A percentile compares a stretch with the other conserved stretches of the same genome.
Evolutionary conservation across 257 asterid species (phyloP).

Genomic region (Ballota nigra): DNA sequence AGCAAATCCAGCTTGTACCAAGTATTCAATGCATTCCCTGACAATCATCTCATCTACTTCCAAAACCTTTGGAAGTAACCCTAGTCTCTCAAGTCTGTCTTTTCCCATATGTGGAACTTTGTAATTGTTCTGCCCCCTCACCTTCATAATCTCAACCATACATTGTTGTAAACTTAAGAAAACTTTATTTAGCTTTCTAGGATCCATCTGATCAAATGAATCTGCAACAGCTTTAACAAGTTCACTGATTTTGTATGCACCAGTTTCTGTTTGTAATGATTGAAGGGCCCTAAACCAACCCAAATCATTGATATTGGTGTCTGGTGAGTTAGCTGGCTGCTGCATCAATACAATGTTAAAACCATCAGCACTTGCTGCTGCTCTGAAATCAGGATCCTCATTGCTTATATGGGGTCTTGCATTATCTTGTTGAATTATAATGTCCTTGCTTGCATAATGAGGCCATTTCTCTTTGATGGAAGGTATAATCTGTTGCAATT

Average conservation of each 20-base stretch:
- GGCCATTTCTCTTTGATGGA: not conserved
- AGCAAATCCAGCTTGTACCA: not conserved
- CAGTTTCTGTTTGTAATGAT: not conserved
- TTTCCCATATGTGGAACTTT: not conserved
- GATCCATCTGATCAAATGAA: not conserved
- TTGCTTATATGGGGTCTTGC: not conserved
- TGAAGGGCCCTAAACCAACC: not conserved
- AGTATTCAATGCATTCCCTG: not conserved
- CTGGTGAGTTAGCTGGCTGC: not conserved
- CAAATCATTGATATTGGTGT: not conserved
- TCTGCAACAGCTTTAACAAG: not conserved
- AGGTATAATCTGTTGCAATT: too few species aligned
- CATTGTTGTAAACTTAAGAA: not conserved
- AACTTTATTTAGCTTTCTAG: not conserved
- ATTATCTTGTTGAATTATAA: not conserved
- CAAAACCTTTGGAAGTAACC: not conserved
- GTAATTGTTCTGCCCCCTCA: not conserved
- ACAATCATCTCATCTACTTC: not conserved
- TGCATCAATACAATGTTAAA: not conserved
- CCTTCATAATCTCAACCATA: not conserved
- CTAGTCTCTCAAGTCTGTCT: not conserved
- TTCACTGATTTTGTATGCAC: not conserved
- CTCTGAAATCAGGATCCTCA: not conserved
- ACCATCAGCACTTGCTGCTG: not conserved
- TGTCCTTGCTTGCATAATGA: not conserved